Evolutionary conservation across 225 moss, liverwort and hornwort species (phyloP).

Genomic region (Marchantia paleacea): DNA sequence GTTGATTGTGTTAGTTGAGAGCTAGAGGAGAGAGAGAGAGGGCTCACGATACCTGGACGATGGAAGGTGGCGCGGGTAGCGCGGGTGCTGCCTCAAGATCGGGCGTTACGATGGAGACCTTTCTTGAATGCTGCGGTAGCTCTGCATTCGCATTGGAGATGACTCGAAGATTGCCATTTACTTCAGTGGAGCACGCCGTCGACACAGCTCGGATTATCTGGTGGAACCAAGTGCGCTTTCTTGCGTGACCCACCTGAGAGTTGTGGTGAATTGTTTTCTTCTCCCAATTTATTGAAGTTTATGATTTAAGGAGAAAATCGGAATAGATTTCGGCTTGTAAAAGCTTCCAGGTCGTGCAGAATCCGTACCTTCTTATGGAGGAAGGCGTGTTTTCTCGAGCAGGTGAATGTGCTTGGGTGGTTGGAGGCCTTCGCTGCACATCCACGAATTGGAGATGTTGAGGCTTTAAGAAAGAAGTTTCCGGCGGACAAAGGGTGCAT

Average conservation of each 20-base stretch:
- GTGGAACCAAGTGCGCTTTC: conserved; percentile 75
- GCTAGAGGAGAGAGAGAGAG: not conserved
- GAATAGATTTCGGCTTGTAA: not conserved
- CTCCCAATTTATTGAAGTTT: too few relatives aligned
- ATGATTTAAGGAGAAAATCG: too few relatives aligned
- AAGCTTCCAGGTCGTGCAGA: not conserved
- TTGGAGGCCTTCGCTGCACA: conserved; percentile 83
- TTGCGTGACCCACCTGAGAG: not conserved
- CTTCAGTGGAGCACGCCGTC: conserved; percentile 56
- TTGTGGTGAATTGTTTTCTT: not conserved
- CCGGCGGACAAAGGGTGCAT: conserved; percentile 47
- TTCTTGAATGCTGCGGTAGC: conserved; percentile 82
- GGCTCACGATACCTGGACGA: not conserved
- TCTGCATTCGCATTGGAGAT: conserved; percentile 66
- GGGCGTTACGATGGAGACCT: conserved; percentile 9
- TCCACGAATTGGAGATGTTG: conserved; percentile 84
- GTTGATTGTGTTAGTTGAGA: too few relatives aligned
- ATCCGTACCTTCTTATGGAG: not conserved
- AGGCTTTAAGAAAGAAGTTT: conserved; percentile 67
- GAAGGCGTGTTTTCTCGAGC: conserved; percentile 17
- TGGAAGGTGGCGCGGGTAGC: too few relatives aligned
- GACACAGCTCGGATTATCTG: conserved; percentile 61
- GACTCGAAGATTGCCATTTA: conserved; percentile 53
- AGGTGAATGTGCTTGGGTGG: conserved; percentile 90
- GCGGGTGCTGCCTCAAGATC: not conserved